Evolutionary conservation across 768 basidiomycete genomes (phyloP), one percentile per base, ranked within the genome.

Genomic region (Tylopilus intermedius): DNA sequence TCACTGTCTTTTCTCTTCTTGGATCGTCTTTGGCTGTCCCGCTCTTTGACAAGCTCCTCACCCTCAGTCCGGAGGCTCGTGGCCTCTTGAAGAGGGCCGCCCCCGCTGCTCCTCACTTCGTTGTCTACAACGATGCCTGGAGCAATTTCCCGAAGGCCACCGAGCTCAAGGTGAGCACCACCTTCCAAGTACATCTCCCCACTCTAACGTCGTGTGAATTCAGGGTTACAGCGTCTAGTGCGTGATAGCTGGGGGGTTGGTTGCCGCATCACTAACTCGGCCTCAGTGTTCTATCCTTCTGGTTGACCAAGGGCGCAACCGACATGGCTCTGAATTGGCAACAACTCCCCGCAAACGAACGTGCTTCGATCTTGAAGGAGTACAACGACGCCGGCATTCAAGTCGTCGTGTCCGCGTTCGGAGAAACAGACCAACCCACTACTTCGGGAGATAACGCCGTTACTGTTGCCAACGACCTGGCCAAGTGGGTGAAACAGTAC

Each of bases 361-460:
- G 79, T 22, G 56, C 70, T 14, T 38, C 68, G 14, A 71, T 77
- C 58, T 69, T 79, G 55, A 58, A 73, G 1, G 70, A 76, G 51
- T 83, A 82, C 59, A 68, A 69, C 21, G 72, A 74, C 1, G 79
- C 79, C 8, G 81, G 80, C 13, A 80, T 82, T 60, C 75, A 75
- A 39, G 60, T 83, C 26, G 74, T 82, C 52, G 80, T 82, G 4
- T 78, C 79, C 47, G 71, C 72, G 6, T 81, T 82, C 56, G 78
- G 78, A 5, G 66, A 72, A 11, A 46, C 59, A 2, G 55, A 63
- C 5, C 24, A 43, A 59, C 66, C 10, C 77, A 79, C 76, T 0
- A 62, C 72, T 0, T 57, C 62, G 9, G 72, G 72, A 29, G 57
- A 58, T 1, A 69, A 78, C 50, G 72, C 78, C 0, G 66, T 67